phyloP scores from a whole-genome alignment of 2,329 filamentous ascomycete genomes.

The Cercospora sp. region DNA sequence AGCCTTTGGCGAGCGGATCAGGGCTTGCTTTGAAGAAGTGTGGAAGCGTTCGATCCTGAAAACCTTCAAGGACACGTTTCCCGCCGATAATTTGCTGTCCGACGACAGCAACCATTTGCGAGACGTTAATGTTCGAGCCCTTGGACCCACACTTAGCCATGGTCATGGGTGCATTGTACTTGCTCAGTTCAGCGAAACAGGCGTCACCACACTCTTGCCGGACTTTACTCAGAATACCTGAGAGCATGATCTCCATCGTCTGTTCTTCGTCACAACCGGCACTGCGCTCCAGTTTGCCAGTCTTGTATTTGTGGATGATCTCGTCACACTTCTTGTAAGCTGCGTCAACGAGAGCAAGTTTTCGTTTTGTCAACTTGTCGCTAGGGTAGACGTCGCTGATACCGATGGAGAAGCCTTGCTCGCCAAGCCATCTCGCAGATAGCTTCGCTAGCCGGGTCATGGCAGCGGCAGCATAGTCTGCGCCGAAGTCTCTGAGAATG shows the following conservation, averaged over 20 bases:
- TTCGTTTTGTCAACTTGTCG: conserved; percentile 66
- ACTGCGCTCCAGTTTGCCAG: conserved; percentile 78
- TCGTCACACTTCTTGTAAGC: conserved; percentile 81
- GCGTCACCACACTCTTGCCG: conserved; percentile 87
- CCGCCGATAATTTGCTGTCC: conserved; percentile 97
- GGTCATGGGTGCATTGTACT: conserved; percentile 86
- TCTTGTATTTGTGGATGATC: conserved; percentile 78
- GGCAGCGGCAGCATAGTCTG: conserved; percentile 79
- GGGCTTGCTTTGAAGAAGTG: conserved; percentile 93
- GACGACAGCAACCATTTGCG: conserved; percentile 96
- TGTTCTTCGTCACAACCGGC: conserved; percentile 88
- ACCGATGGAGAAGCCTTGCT: conserved; percentile 93
- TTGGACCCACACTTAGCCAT: conserved; percentile 99
- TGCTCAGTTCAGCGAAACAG: conserved; percentile 86
- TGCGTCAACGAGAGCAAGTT: conserved; percentile 70
- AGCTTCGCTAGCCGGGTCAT: conserved; percentile 95
- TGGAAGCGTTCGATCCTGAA: conserved; percentile 90
- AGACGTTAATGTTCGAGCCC: conserved; percentile 95
- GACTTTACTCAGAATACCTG: conserved; percentile 87
- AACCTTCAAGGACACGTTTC: conserved; percentile 88
- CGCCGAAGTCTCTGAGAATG: conserved; percentile 90
- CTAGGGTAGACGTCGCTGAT: conserved; percentile 92
- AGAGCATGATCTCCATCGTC: conserved; percentile 87
- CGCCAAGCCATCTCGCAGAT: conserved; percentile 82
- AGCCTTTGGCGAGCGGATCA: conserved; percentile 92